These are phyloP conservation scores for Thymus mandschuricus DNA, from an alignment of 257 asterid genomes.

Conservation along the genomic window DNA sequence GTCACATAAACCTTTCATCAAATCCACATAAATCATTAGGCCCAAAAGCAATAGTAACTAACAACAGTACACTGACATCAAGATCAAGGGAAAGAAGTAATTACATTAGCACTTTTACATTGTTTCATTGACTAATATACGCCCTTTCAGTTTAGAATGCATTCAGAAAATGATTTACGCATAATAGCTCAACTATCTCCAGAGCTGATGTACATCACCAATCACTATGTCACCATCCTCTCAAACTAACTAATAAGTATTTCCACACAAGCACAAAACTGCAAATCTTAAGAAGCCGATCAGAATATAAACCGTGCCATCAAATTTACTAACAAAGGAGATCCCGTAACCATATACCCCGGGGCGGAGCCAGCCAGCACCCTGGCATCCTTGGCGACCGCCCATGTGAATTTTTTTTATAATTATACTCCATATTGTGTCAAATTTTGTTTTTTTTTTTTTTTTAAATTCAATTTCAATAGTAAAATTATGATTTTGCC, in stretches of 20 bases:
- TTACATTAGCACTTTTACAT: background rate
- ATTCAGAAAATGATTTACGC: background rate
- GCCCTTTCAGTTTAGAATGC: background rate
- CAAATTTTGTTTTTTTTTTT: no score
- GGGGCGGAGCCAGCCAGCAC: no score
- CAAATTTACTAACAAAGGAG: background rate
- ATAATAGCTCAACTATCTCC: background rate
- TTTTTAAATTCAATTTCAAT: no score
- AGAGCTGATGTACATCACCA: background rate
- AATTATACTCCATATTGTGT: no score
- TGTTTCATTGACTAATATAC: background rate
- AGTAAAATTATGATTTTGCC: no score
- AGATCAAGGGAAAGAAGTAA: background rate
- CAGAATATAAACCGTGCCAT: background rate
- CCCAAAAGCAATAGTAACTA: conserved; percentile 1
- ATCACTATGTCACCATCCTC: conserved; percentile 6
- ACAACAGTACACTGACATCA: background rate
- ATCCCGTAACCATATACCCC: no score
- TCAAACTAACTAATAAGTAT: conserved; percentile 5
- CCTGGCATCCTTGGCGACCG: no score
- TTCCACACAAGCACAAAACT: background rate
- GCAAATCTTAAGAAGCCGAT: conserved; percentile 9
- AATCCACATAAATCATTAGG: background rate
- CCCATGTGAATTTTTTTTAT: no score
- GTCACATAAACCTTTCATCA: background rate